phyloP scores from a whole-genome alignment of 2,329 filamentous ascomycete genomes.

The Dothideomycetes sp. region DNA sequence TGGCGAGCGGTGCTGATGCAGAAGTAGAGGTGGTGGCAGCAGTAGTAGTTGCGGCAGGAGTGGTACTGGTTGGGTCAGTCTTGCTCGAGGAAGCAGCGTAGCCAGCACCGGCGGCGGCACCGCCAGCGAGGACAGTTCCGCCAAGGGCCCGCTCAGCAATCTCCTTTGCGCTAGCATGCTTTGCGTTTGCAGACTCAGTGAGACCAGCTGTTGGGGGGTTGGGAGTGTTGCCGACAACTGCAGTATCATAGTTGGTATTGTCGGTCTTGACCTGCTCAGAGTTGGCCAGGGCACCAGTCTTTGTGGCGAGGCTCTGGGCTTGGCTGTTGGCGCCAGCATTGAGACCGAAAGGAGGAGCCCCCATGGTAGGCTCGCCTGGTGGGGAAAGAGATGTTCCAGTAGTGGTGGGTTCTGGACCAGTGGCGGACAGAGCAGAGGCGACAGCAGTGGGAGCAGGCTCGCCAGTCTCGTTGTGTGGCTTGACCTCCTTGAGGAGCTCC shows the following conservation, averaged over 20 bases:
- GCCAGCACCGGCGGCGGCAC: conserved; percentile 7
- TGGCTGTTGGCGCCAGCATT: conserved; percentile 25
- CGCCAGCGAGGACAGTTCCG: conserved; percentile 3
- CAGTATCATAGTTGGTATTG: neutral
- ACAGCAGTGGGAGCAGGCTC: conserved; percentile 32
- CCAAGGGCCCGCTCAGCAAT: neutral
- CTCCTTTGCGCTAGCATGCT: neutral
- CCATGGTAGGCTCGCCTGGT: conserved; percentile 15
- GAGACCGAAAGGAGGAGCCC: conserved; percentile 15
- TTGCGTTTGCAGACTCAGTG: neutral
- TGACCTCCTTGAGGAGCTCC: conserved; percentile 56
- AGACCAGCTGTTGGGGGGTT: neutral
- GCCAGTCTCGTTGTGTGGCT: conserved; percentile 28
- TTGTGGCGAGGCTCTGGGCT: conserved; percentile 11
- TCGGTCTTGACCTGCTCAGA: neutral
- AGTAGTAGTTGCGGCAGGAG: conserved; percentile 23
- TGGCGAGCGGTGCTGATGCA: conserved; percentile 13
- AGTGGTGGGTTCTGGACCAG: conserved; percentile 17
- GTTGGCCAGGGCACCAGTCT: conserved; percentile 4
- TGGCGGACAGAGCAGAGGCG: conserved; percentile 25
- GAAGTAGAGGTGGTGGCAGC: too few species aligned
- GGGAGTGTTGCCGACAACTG: neutral
- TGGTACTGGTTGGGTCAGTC: neutral
- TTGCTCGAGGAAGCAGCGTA: conserved; percentile 15
- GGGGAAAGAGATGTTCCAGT: conserved; percentile 1